Evolutionary conservation across 1,139 yeast genomes (phyloP).

Genomic region (Pichia sp.): DNA sequence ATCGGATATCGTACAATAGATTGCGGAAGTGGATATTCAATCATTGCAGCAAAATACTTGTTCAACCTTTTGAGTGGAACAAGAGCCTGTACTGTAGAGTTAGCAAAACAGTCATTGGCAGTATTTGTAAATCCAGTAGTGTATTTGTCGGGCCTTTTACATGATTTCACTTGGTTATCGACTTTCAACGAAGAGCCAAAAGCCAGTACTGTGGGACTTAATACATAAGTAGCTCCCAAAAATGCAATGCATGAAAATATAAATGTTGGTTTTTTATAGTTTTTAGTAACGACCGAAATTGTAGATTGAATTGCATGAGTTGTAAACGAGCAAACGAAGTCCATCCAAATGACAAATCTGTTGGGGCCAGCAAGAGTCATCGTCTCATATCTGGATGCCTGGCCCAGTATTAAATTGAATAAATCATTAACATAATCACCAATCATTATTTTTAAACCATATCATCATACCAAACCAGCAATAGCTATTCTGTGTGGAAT

Average conservation of each 20-base stretch:
- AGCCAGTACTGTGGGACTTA: neutral
- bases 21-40: conserved; percentile 7
- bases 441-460: no score
- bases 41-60: conserved; percentile 49
- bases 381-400: no score
- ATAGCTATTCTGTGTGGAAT: no score
- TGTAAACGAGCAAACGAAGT: neutral
- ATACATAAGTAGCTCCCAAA: neutral
- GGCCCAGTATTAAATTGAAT: no score
- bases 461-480: no score
- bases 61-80: conserved; percentile 66
- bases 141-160: conserved; percentile 62
- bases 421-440: no score
- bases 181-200: neutral
- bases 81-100: conserved; percentile 83
- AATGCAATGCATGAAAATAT: neutral
- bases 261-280: conserved; percentile 2
- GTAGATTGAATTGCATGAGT: neutral
- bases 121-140: conserved; percentile 81
- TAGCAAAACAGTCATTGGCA: conserved; percentile 89
- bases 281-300: neutral
- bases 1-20: conserved; percentile 31
- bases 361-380: no score
- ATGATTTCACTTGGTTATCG: conserved; percentile 2
- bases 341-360: no score